Base-by-base conservation (phyloP, 768 basidiomycete species). In the Leccinum incarnatum region DNA sequence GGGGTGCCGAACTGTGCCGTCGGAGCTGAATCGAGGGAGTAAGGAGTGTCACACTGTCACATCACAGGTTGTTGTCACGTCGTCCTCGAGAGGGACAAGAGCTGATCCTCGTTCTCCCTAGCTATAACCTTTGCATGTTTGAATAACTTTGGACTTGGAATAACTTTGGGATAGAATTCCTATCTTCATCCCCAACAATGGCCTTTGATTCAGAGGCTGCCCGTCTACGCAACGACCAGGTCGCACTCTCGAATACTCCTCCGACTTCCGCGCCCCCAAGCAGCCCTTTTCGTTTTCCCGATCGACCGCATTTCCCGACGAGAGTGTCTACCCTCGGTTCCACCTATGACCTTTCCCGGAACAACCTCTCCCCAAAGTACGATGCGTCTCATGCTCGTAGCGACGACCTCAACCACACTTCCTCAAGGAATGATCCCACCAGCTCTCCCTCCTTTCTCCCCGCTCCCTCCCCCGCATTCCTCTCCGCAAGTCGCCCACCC, bases 321-420 rank as follows among this genome's bases (percentile, higher is more conserved):
- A 82, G 88, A 76, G 82, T 88, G 5, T 86, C 87, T 56, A 90
- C 88, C 12, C 68, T 84, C 56, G 78, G 80, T 59, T 75, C 80
- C 36, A 67, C 84, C 55, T 70, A 76, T 63, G 83, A 86, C 73
- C 77, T 80, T 54, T 78, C 82, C 74, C 79, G 81, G 66, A 78
- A 76, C 67, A 76, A 55, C 62, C 76, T 79, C 68, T 59, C 71
- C n/a, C 51, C 63, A 23, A 74, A 67, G 62, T 67, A 71, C 64
- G 73, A 72, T 65, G 62, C 65, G 10, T 64, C 81, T 58, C 83
- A 87, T 68, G 76, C 87, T 58, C 85, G 81, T 55, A 91, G 89
- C 74, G 81, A 73, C 66, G 89, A 90, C 75, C 76, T 89, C 53
- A 87, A 83, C 72, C 89, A 90, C 70, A 66, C 57, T 12, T 61